A percentile compares a stretch with the other conserved stretches of the same genome.
These are phyloP conservation scores for Rubia peregrina DNA, from an alignment of 305 asterid species.

Conservation along the genomic window DNA sequence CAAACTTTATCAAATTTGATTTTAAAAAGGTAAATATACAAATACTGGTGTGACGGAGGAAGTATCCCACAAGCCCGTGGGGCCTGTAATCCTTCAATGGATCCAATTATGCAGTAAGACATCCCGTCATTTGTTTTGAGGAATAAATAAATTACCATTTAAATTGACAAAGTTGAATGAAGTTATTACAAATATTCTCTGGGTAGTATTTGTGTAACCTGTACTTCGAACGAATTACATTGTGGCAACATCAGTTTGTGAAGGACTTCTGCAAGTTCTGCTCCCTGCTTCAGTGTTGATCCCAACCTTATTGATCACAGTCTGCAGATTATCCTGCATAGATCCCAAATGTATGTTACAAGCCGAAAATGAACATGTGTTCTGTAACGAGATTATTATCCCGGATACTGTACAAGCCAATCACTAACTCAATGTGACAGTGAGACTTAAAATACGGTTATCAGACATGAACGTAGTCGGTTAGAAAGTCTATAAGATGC, in stretches of 20 bases:
- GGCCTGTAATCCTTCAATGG: too few relatives aligned
- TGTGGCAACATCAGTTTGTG: neutral
- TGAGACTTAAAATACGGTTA: neutral
- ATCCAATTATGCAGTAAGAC: too few relatives aligned
- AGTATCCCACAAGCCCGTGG: too few relatives aligned
- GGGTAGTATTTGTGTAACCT: neutral
- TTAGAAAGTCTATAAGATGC: neutral
- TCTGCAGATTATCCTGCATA: slow-evolving; percentile 13
- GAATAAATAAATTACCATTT: too few relatives aligned
- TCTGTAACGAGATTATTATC: slow-evolving; percentile 1
- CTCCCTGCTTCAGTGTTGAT: neutral
- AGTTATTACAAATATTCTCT: too few relatives aligned
- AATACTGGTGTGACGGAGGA: too few relatives aligned
- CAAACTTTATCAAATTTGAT: too few relatives aligned
- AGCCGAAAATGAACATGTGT: neutral
- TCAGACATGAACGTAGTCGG: neutral
- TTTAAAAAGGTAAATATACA: too few relatives aligned
- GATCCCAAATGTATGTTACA: neutral
- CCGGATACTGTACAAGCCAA: neutral
- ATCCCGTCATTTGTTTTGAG: too few relatives aligned
- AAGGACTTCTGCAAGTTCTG: slow-evolving; percentile 7
- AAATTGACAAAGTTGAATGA: too few relatives aligned
- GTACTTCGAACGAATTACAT: neutral
- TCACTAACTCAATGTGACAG: neutral
- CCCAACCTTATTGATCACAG: neutral